Conservation (phyloP, 768 basidiomycete species). For the Clathrus columnatus region DNA sequence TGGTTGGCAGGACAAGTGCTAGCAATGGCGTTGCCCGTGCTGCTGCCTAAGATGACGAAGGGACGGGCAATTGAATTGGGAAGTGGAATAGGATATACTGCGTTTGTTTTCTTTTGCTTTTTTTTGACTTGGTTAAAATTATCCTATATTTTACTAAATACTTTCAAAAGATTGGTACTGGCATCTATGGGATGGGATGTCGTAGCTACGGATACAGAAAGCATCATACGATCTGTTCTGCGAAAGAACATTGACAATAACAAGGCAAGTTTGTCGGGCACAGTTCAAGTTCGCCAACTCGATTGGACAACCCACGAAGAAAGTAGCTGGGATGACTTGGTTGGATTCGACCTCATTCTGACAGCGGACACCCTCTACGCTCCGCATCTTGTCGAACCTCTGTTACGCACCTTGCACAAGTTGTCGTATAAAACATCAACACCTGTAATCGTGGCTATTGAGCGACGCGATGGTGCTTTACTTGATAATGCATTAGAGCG, state of each 20-base stretch:
- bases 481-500: slow-evolving; percentile 49
- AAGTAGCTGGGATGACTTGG: slow-evolving; percentile 45
- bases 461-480: slow-evolving; percentile 65
- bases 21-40: slow-evolving; percentile 4
- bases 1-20: slow-evolving; percentile 72
- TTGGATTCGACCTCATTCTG: slow-evolving; percentile 64
- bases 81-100: slow-evolving; percentile 71
- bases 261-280: slow-evolving; percentile 28
- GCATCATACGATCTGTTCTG: slow-evolving; percentile 58
- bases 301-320: slow-evolving; percentile 58
- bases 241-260: slow-evolving; percentile 52
- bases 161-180: slow-evolving; percentile 63
- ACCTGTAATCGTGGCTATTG: slow-evolving; percentile 57
- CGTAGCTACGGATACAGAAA: slow-evolving; percentile 63
- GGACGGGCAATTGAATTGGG: slow-evolving; percentile 64
- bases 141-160: slow-evolving; percentile 12
- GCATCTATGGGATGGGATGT: slow-evolving; percentile 66
- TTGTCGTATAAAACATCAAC: slow-evolving; percentile 29
- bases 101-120: slow-evolving; percentile 36
- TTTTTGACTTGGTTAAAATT: slow-evolving; percentile 3
- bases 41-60: slow-evolving; percentile 12
- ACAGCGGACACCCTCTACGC: slow-evolving; percentile 80
- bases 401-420: slow-evolving; percentile 57
- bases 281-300: slow-evolving; percentile 51
- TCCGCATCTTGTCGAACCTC: slow-evolving; percentile 50